Percentiles rank a stretch among this genome's conserved stretches.
Evolutionary conservation across 352 stramenopile species (phyloP).

Genomic region (Phytophthora vignae): DNA sequence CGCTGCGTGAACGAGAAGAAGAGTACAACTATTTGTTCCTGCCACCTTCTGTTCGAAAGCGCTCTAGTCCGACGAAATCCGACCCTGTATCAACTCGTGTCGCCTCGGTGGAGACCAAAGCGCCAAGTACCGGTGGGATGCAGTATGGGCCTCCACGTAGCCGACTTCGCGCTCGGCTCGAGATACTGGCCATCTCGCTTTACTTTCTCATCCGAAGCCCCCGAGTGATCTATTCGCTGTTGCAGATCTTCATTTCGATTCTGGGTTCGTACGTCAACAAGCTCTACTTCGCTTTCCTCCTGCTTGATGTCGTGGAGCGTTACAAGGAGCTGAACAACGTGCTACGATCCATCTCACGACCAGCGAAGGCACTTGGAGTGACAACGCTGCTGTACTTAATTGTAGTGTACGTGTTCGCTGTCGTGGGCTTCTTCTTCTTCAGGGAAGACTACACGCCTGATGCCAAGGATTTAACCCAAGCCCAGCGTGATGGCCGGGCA

Average conservation of each 20-base stretch:
- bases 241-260: slow-evolving; percentile 67
- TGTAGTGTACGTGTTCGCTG: slow-evolving; percentile 78
- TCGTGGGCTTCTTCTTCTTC: slow-evolving; percentile 81
- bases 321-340: slow-evolving; percentile 83
- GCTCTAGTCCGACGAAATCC: neutral
- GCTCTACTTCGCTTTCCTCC: slow-evolving; percentile 80
- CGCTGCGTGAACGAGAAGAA: slow-evolving; percentile 63
- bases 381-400: slow-evolving; percentile 76
- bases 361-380: slow-evolving; percentile 64
- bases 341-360: slow-evolving; percentile 64
- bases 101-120: neutral
- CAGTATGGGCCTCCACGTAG: slow-evolving; percentile 5
- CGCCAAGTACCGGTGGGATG: slow-evolving; percentile 2
- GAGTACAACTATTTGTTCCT: slow-evolving; percentile 75
- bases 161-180: slow-evolving; percentile 27
- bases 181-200: slow-evolving; percentile 52
- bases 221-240: slow-evolving; percentile 64
- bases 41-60: slow-evolving; percentile 33
- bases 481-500: slow-evolving; percentile 41
- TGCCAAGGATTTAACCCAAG: slow-evolving; percentile 31
- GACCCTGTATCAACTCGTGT: slow-evolving; percentile 15
- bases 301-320: slow-evolving; percentile 82
- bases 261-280: slow-evolving; percentile 74
- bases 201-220: slow-evolving; percentile 62
- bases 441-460: slow-evolving; percentile 62